Evolutionary conservation across 139 green algal species (phyloP).

Genomic region (Klebsormidium nitens): DNA sequence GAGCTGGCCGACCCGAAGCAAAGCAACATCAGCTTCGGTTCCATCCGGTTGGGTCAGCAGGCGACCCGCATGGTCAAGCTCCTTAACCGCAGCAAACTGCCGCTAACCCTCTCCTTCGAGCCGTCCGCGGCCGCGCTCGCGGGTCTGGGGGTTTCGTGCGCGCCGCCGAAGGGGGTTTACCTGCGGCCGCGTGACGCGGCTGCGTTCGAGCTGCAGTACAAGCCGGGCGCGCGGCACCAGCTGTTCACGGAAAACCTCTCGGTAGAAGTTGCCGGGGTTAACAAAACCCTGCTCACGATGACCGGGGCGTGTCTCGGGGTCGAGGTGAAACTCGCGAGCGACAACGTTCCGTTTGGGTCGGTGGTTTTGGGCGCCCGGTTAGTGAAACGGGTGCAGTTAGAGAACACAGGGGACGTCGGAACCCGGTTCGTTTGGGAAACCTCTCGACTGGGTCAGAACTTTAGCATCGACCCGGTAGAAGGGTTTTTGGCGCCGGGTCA

Average conservation of each 20-base stretch:
- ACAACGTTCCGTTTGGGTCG: slow-evolving; percentile 65
- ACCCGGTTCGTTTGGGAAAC: slow-evolving; percentile 62
- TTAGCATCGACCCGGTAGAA: slow-evolving; percentile 58
- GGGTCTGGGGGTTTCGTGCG: slow-evolving; percentile 9
- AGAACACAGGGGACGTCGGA: slow-evolving; percentile 71
- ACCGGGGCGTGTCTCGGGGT: slow-evolving; percentile 61
- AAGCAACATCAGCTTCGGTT: slow-evolving; percentile 54
- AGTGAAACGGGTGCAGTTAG: slow-evolving; percentile 58
- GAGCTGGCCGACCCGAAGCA: slow-evolving; percentile 55
- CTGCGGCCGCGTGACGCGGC: not conserved
- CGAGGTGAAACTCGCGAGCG: slow-evolving; percentile 57
- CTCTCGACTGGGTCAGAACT: slow-evolving; percentile 46
- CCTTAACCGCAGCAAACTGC: slow-evolving; percentile 52
- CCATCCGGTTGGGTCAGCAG: slow-evolving; percentile 26
- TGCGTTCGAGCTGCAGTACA: slow-evolving; percentile 5
- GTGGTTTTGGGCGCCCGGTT: slow-evolving; percentile 57
- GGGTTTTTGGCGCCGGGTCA: slow-evolving; percentile 58
- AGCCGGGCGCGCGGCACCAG: slow-evolving; percentile 29
- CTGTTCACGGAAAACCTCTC: slow-evolving; percentile 57
- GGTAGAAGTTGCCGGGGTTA: slow-evolving; percentile 47
- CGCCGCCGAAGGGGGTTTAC: not conserved
- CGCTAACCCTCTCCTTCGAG: slow-evolving; percentile 42
- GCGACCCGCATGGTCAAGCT: slow-evolving; percentile 44
- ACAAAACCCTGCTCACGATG: slow-evolving; percentile 49
- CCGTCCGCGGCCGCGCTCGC: slow-evolving; percentile 35